Conservation (phyloP, 148 eudicot species). For the Vaccinium corymbosum region DNA sequence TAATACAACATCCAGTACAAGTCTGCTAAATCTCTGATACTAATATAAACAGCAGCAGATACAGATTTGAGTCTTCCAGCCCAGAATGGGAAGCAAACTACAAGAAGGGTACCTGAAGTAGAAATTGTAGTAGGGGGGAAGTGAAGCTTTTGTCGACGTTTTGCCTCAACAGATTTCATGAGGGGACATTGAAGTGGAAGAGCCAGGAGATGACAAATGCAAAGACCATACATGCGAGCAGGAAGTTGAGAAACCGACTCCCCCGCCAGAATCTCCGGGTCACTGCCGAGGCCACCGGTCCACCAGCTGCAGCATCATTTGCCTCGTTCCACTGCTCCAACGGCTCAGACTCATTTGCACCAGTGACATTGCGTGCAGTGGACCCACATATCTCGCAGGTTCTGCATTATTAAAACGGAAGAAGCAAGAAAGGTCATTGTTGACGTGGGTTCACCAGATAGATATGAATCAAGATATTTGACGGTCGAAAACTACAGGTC, state of each 20-base stretch:
- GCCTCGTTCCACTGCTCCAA: conserved; percentile 62
- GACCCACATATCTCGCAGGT: conserved; percentile 88
- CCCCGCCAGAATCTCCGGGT: conserved; percentile 80
- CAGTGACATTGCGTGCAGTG: conserved; percentile 66
- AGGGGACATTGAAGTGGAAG: conserved; percentile 83
- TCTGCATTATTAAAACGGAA: conserved; percentile 30
- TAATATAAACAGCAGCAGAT: conserved; percentile 11
- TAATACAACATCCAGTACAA: background rate
- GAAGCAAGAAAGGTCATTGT: background rate
- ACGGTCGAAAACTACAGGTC: background rate
- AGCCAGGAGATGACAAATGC: conserved; percentile 96
- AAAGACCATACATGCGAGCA: conserved; percentile 87
- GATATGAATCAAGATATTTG: background rate
- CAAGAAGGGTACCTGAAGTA: conserved; percentile 1
- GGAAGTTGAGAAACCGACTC: conserved; percentile 72
- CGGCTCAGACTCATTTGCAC: conserved; percentile 49
- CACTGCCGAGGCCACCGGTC: conserved; percentile 35
- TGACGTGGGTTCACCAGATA: background rate
- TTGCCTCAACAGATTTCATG: conserved; percentile 20
- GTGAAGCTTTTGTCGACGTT: background rate
- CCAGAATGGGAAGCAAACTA: background rate
- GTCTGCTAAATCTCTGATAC: background rate
- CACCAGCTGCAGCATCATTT: conserved; percentile 36
- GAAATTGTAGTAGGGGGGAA: background rate
- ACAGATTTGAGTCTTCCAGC: background rate